phyloP scores from a whole-genome alignment of 495 filamentous ascomycete genomes.

The Daldinia caldariorum region DNA sequence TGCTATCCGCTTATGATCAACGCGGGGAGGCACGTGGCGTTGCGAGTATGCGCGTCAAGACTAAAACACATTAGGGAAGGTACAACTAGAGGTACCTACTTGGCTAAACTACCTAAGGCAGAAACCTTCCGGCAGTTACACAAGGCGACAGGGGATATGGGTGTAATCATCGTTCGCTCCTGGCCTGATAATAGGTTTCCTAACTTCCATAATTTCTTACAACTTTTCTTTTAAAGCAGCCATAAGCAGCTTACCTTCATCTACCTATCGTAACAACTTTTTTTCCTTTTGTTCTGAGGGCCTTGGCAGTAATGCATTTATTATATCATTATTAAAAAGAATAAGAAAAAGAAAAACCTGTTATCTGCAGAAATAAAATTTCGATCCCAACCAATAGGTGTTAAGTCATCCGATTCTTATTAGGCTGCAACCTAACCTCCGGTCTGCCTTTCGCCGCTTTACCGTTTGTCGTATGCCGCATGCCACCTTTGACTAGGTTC shows the following conservation, averaged over 20 bases:
- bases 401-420: background rate
- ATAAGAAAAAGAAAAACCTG: background rate
- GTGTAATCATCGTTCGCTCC: background rate
- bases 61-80: background rate
- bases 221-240: background rate
- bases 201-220: too few relatives aligned
- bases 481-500: background rate
- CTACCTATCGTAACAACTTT: background rate
- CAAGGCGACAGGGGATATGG: background rate
- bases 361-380: background rate
- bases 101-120: too few relatives aligned
- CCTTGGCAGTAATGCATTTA: background rate
- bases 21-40: constrained; percentile 1
- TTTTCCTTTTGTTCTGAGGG: background rate
- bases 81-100: background rate
- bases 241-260: background rate
- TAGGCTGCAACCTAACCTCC: background rate
- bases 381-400: background rate
- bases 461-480: background rate
- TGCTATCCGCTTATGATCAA: background rate
- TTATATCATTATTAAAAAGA: background rate
- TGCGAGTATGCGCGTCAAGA: constrained; percentile 9
- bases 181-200: background rate
- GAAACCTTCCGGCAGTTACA: too few relatives aligned
- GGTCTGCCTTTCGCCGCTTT: background rate